These are phyloP conservation scores for Suillus weaverae DNA, from an alignment of 768 basidiomycete species.

Conservation along the genomic window DNA sequence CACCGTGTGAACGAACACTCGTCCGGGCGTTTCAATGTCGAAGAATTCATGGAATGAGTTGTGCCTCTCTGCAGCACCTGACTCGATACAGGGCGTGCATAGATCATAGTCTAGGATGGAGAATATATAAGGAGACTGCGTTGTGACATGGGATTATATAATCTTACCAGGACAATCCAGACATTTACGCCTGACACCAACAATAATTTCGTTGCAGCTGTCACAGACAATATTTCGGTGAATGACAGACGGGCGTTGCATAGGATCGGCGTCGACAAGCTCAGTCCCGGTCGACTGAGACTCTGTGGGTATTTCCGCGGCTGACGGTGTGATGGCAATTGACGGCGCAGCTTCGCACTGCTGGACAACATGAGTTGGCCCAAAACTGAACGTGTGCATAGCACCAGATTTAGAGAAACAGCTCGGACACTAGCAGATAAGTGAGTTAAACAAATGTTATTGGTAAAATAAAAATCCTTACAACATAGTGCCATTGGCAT, in stretches of 20 bases:
- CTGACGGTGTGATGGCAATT: neutral
- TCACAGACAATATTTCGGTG: slow-evolving; percentile 70
- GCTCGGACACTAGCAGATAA: slow-evolving; percentile 20
- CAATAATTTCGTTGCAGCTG: slow-evolving; percentile 52
- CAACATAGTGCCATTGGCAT: slow-evolving; percentile 32
- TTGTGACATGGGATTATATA: neutral
- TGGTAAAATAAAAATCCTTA: slow-evolving; percentile 15
- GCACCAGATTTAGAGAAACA: slow-evolving; percentile 30
- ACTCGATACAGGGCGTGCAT: slow-evolving; percentile 56
- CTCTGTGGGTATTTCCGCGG: neutral
- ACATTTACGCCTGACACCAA: slow-evolving; percentile 78
- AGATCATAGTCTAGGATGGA: slow-evolving; percentile 63
- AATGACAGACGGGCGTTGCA: slow-evolving; percentile 23
- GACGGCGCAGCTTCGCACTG: slow-evolving; percentile 13
- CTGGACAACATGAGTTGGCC: slow-evolving; percentile 30
- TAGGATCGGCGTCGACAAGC: neutral
- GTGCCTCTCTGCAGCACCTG: slow-evolving; percentile 52
- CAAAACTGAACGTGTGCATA: slow-evolving; percentile 32
- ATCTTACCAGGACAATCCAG: slow-evolving; percentile 67
- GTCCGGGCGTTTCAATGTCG: slow-evolving; percentile 63
- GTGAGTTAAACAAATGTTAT: slow-evolving; percentile 11
- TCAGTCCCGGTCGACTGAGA: neutral
- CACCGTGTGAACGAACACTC: slow-evolving; percentile 64
- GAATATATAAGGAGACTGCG: neutral
- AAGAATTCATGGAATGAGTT: slow-evolving; percentile 71